Evolutionary conservation across 2,329 filamentous ascomycete genomes (phyloP).

Genomic region (Teratosphaeria destructans): DNA sequence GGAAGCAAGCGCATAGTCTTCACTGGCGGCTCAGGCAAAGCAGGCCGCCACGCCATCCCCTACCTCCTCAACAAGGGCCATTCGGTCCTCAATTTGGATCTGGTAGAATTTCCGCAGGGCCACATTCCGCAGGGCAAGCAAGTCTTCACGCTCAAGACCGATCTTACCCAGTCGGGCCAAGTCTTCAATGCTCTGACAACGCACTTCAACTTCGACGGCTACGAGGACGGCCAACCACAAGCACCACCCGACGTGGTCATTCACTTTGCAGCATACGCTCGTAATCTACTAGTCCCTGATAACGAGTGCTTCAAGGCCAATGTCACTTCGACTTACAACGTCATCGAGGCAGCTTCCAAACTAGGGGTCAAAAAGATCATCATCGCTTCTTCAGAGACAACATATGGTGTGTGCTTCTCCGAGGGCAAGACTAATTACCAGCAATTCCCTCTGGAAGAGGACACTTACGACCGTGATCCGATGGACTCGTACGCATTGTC

Average conservation of each 20-base stretch:
- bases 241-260: constrained; percentile 49
- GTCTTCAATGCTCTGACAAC: constrained; percentile 47
- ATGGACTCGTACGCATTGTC: constrained; percentile 53
- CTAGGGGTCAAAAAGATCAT: constrained; percentile 53
- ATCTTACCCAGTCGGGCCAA: constrained; percentile 46
- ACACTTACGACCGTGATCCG: constrained; percentile 45
- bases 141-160: constrained; percentile 46
- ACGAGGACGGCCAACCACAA: constrained; percentile 34
- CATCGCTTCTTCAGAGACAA: constrained; percentile 49
- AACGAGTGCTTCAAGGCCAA: constrained; percentile 50
- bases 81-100: constrained; percentile 45
- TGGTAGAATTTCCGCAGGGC: constrained; percentile 32
- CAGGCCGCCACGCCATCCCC: constrained; percentile 45
- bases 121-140: constrained; percentile 11
- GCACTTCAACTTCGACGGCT: constrained; percentile 45
- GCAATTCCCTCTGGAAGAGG: constrained; percentile 50
- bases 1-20: constrained; percentile 38
- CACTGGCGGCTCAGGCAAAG: constrained; percentile 47
- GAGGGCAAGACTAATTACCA: constrained; percentile 48
- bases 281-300: constrained; percentile 52
- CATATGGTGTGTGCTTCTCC: constrained; percentile 52
- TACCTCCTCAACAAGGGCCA: constrained; percentile 42
- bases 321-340: constrained; percentile 48
- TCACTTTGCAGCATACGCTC: constrained; percentile 50
- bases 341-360: constrained; percentile 53